phyloP scores from a whole-genome alignment of 2,329 filamentous ascomycete species.

The Trichoderma guizhouense region DNA sequence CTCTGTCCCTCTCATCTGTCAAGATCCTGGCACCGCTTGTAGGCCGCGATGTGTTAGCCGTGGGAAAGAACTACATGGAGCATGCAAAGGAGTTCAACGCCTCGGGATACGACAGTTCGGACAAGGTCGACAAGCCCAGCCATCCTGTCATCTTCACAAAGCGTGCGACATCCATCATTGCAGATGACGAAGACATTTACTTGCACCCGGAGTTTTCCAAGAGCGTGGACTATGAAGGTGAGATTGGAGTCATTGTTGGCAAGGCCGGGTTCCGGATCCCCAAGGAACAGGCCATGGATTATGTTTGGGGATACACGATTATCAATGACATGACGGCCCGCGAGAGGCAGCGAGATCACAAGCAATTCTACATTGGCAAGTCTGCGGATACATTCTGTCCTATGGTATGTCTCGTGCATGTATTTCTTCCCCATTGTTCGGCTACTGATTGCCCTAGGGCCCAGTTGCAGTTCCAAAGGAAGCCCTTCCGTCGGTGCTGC shows the following conservation, averaged over 20 bases:
- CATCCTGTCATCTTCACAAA: constrained; percentile 13
- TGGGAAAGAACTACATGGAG: constrained; percentile 14
- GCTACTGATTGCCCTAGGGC: neutral
- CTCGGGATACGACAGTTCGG: constrained; percentile 6
- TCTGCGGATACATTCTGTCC: constrained; percentile 13
- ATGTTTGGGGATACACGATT: constrained; percentile 12
- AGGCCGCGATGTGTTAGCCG: neutral
- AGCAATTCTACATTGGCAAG: constrained; percentile 9
- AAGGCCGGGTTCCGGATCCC: constrained; percentile 8
- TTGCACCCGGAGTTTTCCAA: neutral
- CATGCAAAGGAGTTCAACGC: constrained; percentile 10
- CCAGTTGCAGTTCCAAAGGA: constrained; percentile 3
- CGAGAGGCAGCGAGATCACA: constrained; percentile 6
- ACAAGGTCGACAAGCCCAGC: constrained; percentile 5
- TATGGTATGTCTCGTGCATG: neutral
- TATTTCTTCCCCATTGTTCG: too few species aligned
- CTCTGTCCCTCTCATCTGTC: neutral
- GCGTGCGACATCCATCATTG: constrained; percentile 10
- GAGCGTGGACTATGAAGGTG: constrained; percentile 5
- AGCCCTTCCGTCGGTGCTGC: neutral
- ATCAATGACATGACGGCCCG: constrained; percentile 13
- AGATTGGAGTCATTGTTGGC: constrained; percentile 11
- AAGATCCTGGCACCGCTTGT: neutral
- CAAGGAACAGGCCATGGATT: constrained; percentile 4
- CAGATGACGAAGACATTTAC: neutral